Evolutionary conservation across 306 rosid genomes (phyloP).

Genomic region (Gynostemma pentaphyllum): DNA sequence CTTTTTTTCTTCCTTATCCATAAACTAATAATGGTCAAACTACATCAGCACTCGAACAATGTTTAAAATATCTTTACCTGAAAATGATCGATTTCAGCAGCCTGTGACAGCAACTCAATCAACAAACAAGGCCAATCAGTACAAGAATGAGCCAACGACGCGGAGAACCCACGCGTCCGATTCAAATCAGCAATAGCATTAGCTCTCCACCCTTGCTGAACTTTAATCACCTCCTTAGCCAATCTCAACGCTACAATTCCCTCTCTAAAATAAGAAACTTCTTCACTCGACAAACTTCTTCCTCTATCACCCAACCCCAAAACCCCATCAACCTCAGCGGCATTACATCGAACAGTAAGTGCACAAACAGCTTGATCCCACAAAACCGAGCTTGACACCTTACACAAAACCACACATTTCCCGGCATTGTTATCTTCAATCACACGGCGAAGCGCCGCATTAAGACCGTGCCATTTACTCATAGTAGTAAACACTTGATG

Average conservation of each 20-base stretch:
- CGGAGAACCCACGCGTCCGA: conserved; percentile 38
- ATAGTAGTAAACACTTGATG: conserved; percentile 54
- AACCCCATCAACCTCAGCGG: conserved; percentile 38
- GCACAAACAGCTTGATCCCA: conserved; percentile 74
- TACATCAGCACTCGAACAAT: not conserved
- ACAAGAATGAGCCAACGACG: conserved; percentile 58
- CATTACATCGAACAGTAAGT: conserved; percentile 36
- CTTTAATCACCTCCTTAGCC: conserved; percentile 60
- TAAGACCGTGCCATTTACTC: conserved; percentile 58
- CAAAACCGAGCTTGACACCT: conserved; percentile 31
- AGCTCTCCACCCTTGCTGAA: conserved; percentile 60
- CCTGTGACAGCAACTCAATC: conserved; percentile 75
- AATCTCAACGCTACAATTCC: conserved; percentile 52
- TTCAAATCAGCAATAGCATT: conserved; percentile 69
- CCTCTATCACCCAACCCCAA: conserved; percentile 35
- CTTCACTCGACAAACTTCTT: conserved; percentile 43
- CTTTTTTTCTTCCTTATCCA: not conserved
- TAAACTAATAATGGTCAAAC: not conserved
- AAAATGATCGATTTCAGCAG: conserved; percentile 82
- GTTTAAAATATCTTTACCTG: conserved; percentile 37
- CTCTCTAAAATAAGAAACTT: conserved; percentile 65
- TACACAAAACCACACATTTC: conserved; percentile 21
- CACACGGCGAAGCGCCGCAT: conserved; percentile 35
- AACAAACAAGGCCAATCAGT: conserved; percentile 92
- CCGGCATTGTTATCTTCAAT: conserved; percentile 12